Evolutionary conservation across 2,329 filamentous ascomycete species (phyloP).

Genomic region (Fusarium sp.): DNA sequence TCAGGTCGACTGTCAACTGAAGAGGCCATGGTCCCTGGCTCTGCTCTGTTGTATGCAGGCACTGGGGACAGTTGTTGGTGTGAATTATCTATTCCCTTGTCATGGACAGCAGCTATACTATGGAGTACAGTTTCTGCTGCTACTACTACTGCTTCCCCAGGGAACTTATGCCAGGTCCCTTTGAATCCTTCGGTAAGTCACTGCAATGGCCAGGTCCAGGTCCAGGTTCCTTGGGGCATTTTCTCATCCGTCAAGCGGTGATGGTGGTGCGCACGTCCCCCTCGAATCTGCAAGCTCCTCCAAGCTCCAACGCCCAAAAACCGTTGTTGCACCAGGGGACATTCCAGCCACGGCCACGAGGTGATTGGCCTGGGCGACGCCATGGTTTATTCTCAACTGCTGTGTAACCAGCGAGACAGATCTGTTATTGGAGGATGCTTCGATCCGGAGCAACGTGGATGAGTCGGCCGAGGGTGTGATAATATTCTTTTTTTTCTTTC

Average conservation of each 20-base stretch:
- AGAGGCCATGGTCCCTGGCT: neutral
- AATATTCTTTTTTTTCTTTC: neutral
- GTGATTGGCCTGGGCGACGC: neutral
- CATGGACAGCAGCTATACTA: neutral
- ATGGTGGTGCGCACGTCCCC: conserved; percentile 33
- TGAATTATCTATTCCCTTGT: neutral
- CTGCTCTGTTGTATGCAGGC: neutral
- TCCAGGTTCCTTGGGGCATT: conserved; percentile 5
- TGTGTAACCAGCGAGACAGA: conserved; percentile 12
- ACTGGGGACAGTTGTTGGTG: neutral
- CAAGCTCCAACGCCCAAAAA: neutral
- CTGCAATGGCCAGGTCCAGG: conserved; percentile 7
- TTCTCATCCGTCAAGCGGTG: conserved; percentile 24
- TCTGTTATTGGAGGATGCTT: conserved; percentile 17
- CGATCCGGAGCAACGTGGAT: conserved; percentile 25
- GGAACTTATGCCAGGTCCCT: conserved; percentile 19
- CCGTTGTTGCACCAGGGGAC: neutral
- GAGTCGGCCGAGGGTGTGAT: neutral
- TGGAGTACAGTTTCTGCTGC: too few relatives aligned
- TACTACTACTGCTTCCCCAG: neutral
- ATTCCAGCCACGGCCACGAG: neutral
- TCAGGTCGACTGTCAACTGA: conserved; percentile 3
- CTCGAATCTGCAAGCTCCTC: neutral
- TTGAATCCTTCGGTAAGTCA: neutral
- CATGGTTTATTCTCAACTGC: conserved; percentile 1